A percentile compares a stretch with the other conserved stretches of the same genome.
These are phyloP conservation scores for Xylogone sp. DNA, from an alignment of 2,329 filamentous ascomycete genomes.

Conservation along the genomic window DNA sequence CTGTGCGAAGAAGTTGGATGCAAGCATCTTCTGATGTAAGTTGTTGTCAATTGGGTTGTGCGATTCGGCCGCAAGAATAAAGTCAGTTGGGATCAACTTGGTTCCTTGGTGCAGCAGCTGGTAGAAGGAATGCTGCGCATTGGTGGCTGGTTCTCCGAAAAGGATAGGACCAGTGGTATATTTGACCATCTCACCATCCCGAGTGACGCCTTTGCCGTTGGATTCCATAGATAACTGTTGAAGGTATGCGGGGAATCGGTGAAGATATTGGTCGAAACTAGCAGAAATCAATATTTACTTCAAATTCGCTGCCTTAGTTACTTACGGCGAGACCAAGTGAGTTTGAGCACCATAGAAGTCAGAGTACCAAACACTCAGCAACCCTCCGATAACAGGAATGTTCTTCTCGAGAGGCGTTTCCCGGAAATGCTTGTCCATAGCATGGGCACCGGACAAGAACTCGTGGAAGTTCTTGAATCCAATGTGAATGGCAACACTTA, in stretches of 20 bases:
- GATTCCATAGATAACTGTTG: slow-evolving; percentile 99
- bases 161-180: slow-evolving; percentile 96
- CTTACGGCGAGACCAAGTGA: slow-evolving; percentile 90
- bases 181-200: slow-evolving; percentile 85
- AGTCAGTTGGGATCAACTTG: slow-evolving; percentile 97
- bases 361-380: slow-evolving; percentile 97
- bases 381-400: slow-evolving; percentile 87
- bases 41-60: slow-evolving; percentile 94
- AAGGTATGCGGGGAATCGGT: slow-evolving; percentile 97
- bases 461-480: slow-evolving; percentile 97
- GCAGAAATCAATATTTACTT: slow-evolving; percentile 45
- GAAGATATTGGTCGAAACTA: slow-evolving; percentile 96
- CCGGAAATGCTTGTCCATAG: slow-evolving; percentile 98
- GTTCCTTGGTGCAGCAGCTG: slow-evolving; percentile 98
- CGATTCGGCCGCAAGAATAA: slow-evolving; percentile 92
- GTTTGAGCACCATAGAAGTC: slow-evolving; percentile 99
- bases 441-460: slow-evolving; percentile 90
- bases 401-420: slow-evolving; percentile 89
- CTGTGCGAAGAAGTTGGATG: slow-evolving; percentile 88
- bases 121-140: slow-evolving; percentile 99
- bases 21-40: slow-evolving; percentile 94
- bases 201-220: slow-evolving; percentile 95
- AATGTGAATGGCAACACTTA: slow-evolving; percentile 92
- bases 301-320: slow-evolving; percentile 17
- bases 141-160: slow-evolving; percentile 97